Evolutionary conservation across 1,139 yeast genomes (phyloP).

Genomic region (Blastobotrys proliferans): DNA sequence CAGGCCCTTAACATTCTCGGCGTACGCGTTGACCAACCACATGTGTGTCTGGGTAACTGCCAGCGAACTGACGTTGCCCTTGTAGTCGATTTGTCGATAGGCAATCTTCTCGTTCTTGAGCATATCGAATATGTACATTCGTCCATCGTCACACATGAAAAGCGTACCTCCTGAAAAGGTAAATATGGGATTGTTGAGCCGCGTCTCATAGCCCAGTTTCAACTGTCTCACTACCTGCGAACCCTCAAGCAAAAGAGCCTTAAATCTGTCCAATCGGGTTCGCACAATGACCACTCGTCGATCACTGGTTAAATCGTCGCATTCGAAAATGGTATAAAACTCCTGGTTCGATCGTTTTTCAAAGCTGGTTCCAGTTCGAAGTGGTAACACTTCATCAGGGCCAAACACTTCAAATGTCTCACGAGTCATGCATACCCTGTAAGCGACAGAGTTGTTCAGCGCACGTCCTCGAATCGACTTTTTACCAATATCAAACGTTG

Average conservation of each 20-base stretch:
- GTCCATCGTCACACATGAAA: slow-evolving; percentile 2
- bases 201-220: slow-evolving; percentile 1
- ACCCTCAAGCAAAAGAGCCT: slow-evolving; percentile 1
- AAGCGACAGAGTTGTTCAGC: not conserved
- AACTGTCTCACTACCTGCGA: not conserved
- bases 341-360: not conserved
- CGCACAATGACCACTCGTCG: not conserved
- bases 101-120: not conserved
- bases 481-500: slow-evolving; percentile 1
- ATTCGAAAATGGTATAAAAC: not conserved
- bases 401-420: slow-evolving; percentile 1
- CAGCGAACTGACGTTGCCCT: slow-evolving; percentile 1
- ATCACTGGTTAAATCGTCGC: not conserved
- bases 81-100: slow-evolving; percentile 1
- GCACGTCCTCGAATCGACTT: slow-evolving; percentile 2
- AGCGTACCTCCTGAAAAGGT: not conserved
- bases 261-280: not conserved
- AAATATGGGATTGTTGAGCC: slow-evolving; percentile 2
- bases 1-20: not conserved
- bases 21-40: slow-evolving; percentile 7
- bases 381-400: slow-evolving; percentile 1
- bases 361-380: not conserved
- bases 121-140: slow-evolving; percentile 3
- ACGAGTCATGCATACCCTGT: slow-evolving; percentile 1
- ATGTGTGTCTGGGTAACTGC: slow-evolving; percentile 8